Conservation (phyloP, 1,284 basidiomycete genomes). For the Fomitiporia mediterranea region DNA sequence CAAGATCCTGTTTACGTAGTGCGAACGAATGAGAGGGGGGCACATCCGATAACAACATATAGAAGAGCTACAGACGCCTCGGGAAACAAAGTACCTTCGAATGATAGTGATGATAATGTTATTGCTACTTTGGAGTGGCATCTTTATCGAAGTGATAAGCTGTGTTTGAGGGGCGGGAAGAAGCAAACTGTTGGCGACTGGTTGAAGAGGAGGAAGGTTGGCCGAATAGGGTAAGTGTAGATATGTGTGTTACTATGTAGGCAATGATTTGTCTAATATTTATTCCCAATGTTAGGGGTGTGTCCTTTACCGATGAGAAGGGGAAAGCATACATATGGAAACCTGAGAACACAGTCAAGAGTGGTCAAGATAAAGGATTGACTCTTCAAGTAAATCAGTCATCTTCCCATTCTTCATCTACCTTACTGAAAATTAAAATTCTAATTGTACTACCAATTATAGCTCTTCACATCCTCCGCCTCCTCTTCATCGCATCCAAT, state of each 20-base stretch:
- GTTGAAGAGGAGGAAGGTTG: constrained; percentile 2
- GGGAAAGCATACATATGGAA: constrained; percentile 5
- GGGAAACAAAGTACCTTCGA: no score
- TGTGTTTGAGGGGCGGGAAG: constrained; percentile 1
- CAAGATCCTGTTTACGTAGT: neutral
- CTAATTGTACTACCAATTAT: neutral
- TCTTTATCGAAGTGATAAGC: constrained; percentile 2
- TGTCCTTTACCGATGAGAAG: neutral
- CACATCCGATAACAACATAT: constrained; percentile 10
- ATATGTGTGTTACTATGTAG: no score
- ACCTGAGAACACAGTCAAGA: no score
- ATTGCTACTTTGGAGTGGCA: constrained; percentile 10
- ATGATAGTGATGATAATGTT: no score
- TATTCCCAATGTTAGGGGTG: neutral
- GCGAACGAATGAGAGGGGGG: neutral
- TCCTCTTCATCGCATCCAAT: neutral
- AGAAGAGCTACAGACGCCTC: neutral
- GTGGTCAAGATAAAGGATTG: no score
- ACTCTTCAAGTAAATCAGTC: no score
- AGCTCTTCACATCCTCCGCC: constrained; percentile 5
- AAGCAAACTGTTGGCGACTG: neutral
- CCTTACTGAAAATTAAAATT: no score
- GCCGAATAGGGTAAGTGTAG: neutral
- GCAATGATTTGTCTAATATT: no score
- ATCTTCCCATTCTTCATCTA: no score